Percentiles rank a stretch among this genome's conserved stretches.
Evolutionary conservation across 73 alveolate genomes (phyloP).

Genomic region (Paramecium biaurelia): DNA sequence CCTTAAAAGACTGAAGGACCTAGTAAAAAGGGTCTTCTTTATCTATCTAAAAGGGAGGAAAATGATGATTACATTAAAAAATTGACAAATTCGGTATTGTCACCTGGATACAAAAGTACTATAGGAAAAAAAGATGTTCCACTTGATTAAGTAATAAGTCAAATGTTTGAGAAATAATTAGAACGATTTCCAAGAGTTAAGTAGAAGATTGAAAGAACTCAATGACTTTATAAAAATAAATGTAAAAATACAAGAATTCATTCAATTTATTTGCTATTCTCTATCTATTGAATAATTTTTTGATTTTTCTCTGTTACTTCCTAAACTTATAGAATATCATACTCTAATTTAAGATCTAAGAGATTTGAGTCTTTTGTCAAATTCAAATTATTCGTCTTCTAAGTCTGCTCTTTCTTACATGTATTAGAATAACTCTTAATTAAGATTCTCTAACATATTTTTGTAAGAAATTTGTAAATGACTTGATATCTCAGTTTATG

Average conservation of each 20-base stretch:
- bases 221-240: background rate
- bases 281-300: background rate
- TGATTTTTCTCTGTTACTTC: constrained; percentile 30
- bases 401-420: constrained; percentile 35
- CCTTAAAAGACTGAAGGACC: background rate
- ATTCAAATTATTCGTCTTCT: constrained; percentile 36
- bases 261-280: constrained; percentile 14
- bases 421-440: constrained; percentile 4
- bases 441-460: constrained; percentile 5
- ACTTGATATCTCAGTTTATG: constrained; percentile 23
- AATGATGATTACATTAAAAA: background rate
- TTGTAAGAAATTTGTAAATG: constrained; percentile 18
- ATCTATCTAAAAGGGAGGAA: constrained; percentile 16
- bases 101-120: background rate
- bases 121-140: background rate
- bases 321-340: background rate
- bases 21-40: constrained; percentile 4
- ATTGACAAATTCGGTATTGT: background rate
- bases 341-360: background rate
- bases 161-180: background rate
- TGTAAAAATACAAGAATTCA: background rate
- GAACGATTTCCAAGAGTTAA: background rate
- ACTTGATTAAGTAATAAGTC: background rate
- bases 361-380: background rate
- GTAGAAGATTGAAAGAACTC: background rate